Base-by-base conservation (phyloP, 2,329 filamentous ascomycete species). In the Colletotrichum tamarilloi region DNA sequence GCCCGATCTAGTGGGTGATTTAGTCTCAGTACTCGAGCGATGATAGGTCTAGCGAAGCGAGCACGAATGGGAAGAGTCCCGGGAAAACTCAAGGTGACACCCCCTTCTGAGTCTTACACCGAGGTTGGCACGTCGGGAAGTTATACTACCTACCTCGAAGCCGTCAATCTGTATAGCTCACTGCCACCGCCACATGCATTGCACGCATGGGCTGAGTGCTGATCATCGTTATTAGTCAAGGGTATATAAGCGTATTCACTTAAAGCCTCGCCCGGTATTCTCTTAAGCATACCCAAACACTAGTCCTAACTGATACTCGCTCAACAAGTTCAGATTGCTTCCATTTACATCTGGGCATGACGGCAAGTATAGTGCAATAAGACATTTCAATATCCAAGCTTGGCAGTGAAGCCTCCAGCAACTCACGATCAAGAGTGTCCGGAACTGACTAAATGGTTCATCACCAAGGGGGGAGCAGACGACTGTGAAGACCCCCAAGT, bases 141-240 rank as follows among this genome's bases (percentile, higher is more conserved):
- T 28, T 3, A 30, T 30, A 3, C 30, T 32, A 32, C 16, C 16
- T 42, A 56, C 16, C 8, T 12, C 26, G 24, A n/a, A 56, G 49
- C 49, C 26, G 16, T 62, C 59, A 9, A 19, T 26, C 24, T 26
- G 59, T 32, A 12, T 32, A 58, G 12, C 24, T 62, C 64, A 72
- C 68, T 68, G 68, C 66, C 66, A 73, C 70, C 70, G 60, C 70
- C 70, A 73, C 70, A 55, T 70, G 55, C 64, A 49, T 57, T 68
- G 60, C 38, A 16, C 30, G 19, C 30, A 65, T 11, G 46, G 42
- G 19, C 30, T 57, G 64, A 56, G 49, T 62, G 30, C 28, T 28
- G 64, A 63, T 68, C n/a, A 26, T 11, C 26, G n/a, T 6, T 28
- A 4, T 14, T 3, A 11, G 9, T 35, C 26, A 22, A 63, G 22